Evolutionary conservation across 75 land plant species (phyloP), one percentile per base, ranked within the genome.

Genomic region (Isoetes taiwanensis): DNA sequence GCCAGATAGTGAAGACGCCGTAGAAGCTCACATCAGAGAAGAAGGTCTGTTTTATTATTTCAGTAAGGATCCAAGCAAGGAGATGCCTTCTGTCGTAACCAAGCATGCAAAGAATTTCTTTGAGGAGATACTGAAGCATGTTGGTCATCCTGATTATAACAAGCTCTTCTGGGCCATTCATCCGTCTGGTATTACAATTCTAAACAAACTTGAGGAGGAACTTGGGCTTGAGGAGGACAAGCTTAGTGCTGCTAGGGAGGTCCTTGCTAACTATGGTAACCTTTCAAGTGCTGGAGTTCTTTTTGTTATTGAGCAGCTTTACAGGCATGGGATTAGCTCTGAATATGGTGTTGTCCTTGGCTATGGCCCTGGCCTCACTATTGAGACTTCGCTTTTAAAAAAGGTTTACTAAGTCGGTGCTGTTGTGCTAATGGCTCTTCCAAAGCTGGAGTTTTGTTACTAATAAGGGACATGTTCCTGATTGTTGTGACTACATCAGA

Each of bases 101-200:
- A n/a, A n/a, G n/a, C n/a, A n/a, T n/a, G n/a, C n/a, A n/a, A n/a
- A n/a, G n/a, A n/a, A n/a, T n/a, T n/a, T n/a, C n/a, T n/a, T n/a
- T n/a, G n/a, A n/a, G n/a, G n/a, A n/a, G n/a, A n/a, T n/a, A n/a
- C n/a, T n/a, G n/a, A n/a, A n/a, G n/a, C n/a, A n/a, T n/a, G n/a
- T n/a, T n/a, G n/a, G n/a, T n/a, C n/a, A n/a, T n/a, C n/a, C n/a
- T n/a, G n/a, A 56, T n/a, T 63, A 57, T 62, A 72, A 72, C 50
- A 58, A 69, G 9, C 37, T 72, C 54, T 72, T 72, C 64, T 76
- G 79, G 79, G 41, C 62, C 16, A 65, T 58, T 8, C 78, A 76
- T 32, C 78, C 78, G 3, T 75, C 75, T 2, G 78, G 78, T 4
- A 75, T 58, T 6, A 73, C 77, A 2, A 69, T 75, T 1, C 34